A percentile compares a stretch with the other conserved stretches of the same genome.
phyloP scores from a whole-genome alignment of 257 asterid genomes.

The Agastache rugosa region DNA sequence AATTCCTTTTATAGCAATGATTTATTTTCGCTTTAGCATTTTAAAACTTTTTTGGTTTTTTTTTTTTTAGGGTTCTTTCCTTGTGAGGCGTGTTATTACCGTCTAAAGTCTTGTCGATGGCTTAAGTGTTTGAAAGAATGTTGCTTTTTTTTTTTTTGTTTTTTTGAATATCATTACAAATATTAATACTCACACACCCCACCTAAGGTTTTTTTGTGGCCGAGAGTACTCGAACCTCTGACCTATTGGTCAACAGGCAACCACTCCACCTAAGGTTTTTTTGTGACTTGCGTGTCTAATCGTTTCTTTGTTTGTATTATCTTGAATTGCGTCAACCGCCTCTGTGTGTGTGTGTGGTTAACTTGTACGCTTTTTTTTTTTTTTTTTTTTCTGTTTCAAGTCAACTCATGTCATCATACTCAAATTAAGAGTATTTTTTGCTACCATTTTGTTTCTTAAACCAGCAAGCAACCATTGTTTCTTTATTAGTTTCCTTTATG shows the following conservation, averaged over 20 bases:
- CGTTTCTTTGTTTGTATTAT: conserved; percentile 23
- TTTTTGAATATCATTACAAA: no score
- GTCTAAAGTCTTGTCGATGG: conserved; percentile 27
- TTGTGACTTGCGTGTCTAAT: conserved; percentile 28
- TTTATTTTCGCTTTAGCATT: neutral
- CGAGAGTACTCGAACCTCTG: no score
- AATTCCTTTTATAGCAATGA: conserved; percentile 9
- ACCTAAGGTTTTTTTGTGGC: no score
- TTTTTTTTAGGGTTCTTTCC: neutral
- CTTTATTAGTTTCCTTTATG: conserved; percentile 5
- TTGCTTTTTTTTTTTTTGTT: conserved; percentile 10
- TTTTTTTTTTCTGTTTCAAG: conserved; percentile 28
- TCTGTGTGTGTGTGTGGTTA: conserved; percentile 8
- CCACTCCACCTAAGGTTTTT: no score
- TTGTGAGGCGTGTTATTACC: conserved; percentile 20
- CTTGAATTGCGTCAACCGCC: conserved; percentile 26
- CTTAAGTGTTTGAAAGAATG: neutral
- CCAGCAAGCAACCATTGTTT: conserved; percentile 19
- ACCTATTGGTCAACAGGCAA: no score
- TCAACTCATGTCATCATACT: conserved; percentile 32
- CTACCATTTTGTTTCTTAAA: conserved; percentile 5
- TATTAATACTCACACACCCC: no score
- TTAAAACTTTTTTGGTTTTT: neutral
- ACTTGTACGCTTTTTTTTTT: neutral
- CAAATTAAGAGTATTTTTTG: conserved; percentile 13